Conservation (phyloP, 1,284 basidiomycete species). For the Gymnopus androsaceus region DNA sequence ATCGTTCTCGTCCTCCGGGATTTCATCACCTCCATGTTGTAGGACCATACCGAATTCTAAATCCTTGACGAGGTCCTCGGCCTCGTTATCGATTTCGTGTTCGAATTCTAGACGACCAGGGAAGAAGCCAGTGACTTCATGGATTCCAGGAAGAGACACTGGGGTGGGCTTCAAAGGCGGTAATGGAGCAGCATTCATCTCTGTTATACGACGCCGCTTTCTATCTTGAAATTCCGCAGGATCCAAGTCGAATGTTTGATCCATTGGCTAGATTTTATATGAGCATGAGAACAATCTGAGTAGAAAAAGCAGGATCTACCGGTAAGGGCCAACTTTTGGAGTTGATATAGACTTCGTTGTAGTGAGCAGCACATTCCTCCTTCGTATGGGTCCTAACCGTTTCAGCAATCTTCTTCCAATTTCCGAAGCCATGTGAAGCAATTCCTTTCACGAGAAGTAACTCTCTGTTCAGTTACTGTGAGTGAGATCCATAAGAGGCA, state of each 20-base stretch:
- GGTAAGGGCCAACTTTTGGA: conserved; percentile 79
- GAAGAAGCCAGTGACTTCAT: conserved; percentile 93
- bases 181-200: conserved; percentile 57
- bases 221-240: conserved; percentile 83
- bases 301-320: conserved; percentile 43
- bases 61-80: conserved; percentile 94
- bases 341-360: conserved; percentile 81
- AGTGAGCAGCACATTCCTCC: conserved; percentile 94
- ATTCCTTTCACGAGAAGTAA: conserved; percentile 90
- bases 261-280: conserved; percentile 54
- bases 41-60: conserved; percentile 91
- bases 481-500: background rate
- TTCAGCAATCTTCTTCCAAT: conserved; percentile 97
- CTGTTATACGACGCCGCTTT: conserved; percentile 84
- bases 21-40: conserved; percentile 84
- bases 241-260: conserved; percentile 71
- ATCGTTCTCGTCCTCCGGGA: conserved; percentile 74
- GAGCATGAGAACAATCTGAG: conserved; percentile 13
- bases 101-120: conserved; percentile 98
- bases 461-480: conserved; percentile 57
- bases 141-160: conserved; percentile 91
- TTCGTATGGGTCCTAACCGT: conserved; percentile 94
- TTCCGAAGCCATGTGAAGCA: conserved; percentile 88
- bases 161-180: conserved; percentile 72
- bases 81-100: conserved; percentile 95